These are phyloP conservation scores for Eimeria falciformis DNA, from an alignment of 169 alveolate genomes.

Conservation along the genomic window DNA sequence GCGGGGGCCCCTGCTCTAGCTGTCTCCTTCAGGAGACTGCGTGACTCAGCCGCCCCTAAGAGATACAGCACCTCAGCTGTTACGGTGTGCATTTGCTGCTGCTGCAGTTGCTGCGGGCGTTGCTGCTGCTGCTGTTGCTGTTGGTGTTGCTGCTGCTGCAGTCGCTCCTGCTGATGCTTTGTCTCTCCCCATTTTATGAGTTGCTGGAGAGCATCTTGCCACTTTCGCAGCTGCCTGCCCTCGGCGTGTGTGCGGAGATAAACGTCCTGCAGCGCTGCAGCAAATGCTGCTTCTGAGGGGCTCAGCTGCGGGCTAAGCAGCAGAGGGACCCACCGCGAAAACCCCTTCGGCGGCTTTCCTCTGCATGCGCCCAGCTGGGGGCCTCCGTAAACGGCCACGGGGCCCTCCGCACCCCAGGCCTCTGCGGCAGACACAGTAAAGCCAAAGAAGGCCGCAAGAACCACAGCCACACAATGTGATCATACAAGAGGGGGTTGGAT, in stretches of 20 bases:
- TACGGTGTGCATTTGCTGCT: not conserved
- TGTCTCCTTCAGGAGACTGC: conserved; percentile 36
- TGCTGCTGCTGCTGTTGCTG: not conserved
- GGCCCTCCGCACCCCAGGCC: conserved; percentile 35
- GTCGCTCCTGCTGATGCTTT: conserved; percentile 25
- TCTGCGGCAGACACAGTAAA: conserved; percentile 31
- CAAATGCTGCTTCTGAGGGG: not conserved
- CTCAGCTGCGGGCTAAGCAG: conserved; percentile 1
- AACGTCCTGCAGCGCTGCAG: not conserved
- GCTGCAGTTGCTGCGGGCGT: not conserved
- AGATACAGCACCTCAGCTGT: conserved; percentile 2
- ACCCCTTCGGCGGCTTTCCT: not conserved
- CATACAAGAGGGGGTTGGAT: too few species aligned
- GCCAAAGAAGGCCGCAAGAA: too few species aligned
- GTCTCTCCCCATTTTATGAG: not conserved
- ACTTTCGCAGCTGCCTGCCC: not conserved
- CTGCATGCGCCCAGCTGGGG: not conserved
- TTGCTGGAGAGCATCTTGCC: not conserved
- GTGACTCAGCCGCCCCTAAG: conserved; percentile 36
- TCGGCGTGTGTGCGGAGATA: conserved; percentile 37
- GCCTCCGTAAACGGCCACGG: not conserved
- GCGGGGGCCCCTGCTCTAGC: not conserved
- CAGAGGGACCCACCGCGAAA: not conserved
- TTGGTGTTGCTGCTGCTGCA: conserved; percentile 19
- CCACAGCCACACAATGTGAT: too few species aligned